Evolutionary conservation across 495 filamentous ascomycete genomes (phyloP).

Genomic region (Aspergillus incahuasiensis): DNA sequence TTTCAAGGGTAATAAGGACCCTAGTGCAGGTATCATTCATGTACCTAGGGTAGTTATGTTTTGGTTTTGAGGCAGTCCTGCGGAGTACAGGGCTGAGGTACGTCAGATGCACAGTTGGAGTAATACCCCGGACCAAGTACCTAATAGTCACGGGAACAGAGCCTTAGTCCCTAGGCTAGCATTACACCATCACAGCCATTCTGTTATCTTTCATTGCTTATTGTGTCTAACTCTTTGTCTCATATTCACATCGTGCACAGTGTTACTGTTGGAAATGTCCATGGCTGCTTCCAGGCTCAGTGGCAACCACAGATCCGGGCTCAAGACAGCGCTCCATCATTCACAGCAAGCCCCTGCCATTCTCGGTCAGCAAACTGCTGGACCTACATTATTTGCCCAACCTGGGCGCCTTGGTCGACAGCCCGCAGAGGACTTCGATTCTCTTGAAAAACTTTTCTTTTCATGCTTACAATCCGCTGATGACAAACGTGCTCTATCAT

Average conservation of each 20-base stretch:
- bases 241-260: neutral
- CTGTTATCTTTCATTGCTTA: neutral
- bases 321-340: conserved; percentile 56
- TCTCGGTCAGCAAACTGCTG: conserved; percentile 48
- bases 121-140: too few species aligned
- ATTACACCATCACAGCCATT: neutral
- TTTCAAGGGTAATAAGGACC: neutral
- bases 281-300: neutral
- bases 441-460: conserved; percentile 80
- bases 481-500: conserved; percentile 66
- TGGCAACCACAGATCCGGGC: conserved; percentile 30
- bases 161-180: too few species aligned
- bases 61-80: conserved; percentile 2
- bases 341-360: conserved; percentile 75
- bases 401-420: conserved; percentile 54
- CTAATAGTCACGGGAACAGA: too few species aligned
- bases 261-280: neutral
- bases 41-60: neutral
- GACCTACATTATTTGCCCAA: conserved; percentile 31
- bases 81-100: neutral
- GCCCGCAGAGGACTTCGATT: conserved; percentile 70
- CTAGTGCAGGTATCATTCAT: neutral
- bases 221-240: neutral
- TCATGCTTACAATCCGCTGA: conserved; percentile 84
- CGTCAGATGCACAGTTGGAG: too few species aligned